phyloP scores from a whole-genome alignment of 2,329 filamentous ascomycete genomes.

The Beauveria varroae region DNA sequence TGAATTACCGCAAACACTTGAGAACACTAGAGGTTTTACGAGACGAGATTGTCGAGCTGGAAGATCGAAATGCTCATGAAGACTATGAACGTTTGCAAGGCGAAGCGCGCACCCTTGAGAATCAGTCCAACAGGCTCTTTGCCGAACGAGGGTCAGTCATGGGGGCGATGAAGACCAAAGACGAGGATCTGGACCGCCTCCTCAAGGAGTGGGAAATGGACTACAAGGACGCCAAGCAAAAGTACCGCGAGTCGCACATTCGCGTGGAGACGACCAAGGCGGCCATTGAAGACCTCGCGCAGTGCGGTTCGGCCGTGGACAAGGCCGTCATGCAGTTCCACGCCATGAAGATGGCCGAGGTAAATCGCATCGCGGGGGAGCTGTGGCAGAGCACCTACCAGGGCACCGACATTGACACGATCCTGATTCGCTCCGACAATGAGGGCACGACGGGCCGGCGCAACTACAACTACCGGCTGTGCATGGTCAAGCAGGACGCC shows the following conservation, averaged over 20 bases:
- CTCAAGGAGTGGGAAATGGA: slow-evolving; percentile 75
- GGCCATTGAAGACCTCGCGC: slow-evolving; percentile 80
- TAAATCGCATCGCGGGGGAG: slow-evolving; percentile 90
- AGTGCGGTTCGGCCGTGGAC: slow-evolving; percentile 78
- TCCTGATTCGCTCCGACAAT: slow-evolving; percentile 86
- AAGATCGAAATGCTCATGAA: slow-evolving; percentile 71
- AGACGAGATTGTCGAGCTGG: slow-evolving; percentile 64
- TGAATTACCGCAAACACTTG: slow-evolving; percentile 72
- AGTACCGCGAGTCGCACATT: slow-evolving; percentile 84
- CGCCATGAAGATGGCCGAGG: slow-evolving; percentile 93
- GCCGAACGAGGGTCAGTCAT: slow-evolving; percentile 68
- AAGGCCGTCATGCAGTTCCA: slow-evolving; percentile 98
- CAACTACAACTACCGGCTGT: slow-evolving; percentile 93
- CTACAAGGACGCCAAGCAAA: slow-evolving; percentile 72
- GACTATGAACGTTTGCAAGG: slow-evolving; percentile 68
- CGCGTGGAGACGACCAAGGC: slow-evolving; percentile 87
- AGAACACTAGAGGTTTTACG: slow-evolving; percentile 60
- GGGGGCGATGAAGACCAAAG: slow-evolving; percentile 76
- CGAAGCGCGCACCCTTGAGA: slow-evolving; percentile 62
- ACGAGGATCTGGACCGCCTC: slow-evolving; percentile 68
- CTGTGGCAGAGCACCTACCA: slow-evolving; percentile 97
- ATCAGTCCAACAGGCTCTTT: slow-evolving; percentile 58
- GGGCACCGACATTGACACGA: slow-evolving; percentile 94
- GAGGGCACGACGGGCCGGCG: slow-evolving; percentile 67
- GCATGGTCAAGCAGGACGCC: slow-evolving; percentile 94